These are phyloP conservation scores for Solanum chaucha DNA, from an alignment of 257 asterid species.

Conservation along the genomic window DNA sequence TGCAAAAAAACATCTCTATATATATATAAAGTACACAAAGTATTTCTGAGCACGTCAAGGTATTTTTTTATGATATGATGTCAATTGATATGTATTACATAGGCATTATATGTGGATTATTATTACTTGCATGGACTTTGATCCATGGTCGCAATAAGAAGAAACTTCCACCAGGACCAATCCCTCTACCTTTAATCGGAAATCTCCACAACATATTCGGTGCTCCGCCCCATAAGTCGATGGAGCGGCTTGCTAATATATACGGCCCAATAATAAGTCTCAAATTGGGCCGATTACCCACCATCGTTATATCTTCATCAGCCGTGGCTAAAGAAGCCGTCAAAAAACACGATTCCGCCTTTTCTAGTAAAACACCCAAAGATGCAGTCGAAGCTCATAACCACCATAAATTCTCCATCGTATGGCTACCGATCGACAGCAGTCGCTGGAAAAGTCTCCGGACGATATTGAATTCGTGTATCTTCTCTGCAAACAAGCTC, in stretches of 20 bases:
- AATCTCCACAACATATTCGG: conserved; percentile 57
- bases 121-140: neutral
- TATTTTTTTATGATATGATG: neutral
- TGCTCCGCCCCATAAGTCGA: conserved; percentile 55
- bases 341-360: conserved; percentile 53
- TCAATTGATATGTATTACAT: neutral
- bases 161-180: conserved; percentile 60
- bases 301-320: conserved; percentile 55
- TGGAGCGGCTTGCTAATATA: conserved; percentile 38
- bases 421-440: conserved; percentile 53
- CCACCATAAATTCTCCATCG: conserved; percentile 48
- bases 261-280: conserved; percentile 66
- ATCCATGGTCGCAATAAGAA: conserved; percentile 1
- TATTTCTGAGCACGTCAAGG: neutral
- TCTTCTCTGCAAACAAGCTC: conserved; percentile 51
- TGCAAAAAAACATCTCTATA: no score
- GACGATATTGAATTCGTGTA: conserved; percentile 39
- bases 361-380: conserved; percentile 41
- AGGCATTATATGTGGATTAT: neutral
- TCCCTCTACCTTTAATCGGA: conserved; percentile 63
- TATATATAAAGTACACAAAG: no score
- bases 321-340: conserved; percentile 48
- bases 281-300: conserved; percentile 42
- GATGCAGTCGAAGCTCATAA: conserved; percentile 53
- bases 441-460: conserved; percentile 57